Percentiles rank a stretch among this genome's conserved stretches.
Conservation (phyloP, 768 basidiomycete genomes). For the Russula emetica region DNA sequence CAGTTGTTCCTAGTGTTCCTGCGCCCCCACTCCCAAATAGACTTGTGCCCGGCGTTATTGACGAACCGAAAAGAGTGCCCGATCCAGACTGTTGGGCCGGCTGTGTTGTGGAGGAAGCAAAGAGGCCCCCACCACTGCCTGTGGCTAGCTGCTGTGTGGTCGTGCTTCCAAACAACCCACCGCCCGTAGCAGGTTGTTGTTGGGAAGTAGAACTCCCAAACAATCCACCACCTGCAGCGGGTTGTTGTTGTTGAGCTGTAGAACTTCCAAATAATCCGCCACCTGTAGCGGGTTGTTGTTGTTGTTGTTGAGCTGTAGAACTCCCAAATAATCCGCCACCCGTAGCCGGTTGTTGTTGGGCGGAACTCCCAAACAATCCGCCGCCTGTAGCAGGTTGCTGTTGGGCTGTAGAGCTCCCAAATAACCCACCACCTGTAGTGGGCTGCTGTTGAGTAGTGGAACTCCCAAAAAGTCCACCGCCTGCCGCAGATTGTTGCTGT, state of each 20-base stretch:
- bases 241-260: conserved; percentile 7
- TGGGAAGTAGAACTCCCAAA: background rate
- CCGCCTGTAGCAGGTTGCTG: background rate
- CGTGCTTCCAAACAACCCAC: conserved; percentile 30
- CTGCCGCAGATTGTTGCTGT: conserved; percentile 17
- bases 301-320: conserved; percentile 1
- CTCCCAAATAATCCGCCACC: conserved; percentile 9
- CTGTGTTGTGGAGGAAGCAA: conserved; percentile 12
- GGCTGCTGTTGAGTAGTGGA: conserved; percentile 5
- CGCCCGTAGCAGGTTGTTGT: background rate
- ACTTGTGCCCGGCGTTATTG: background rate
- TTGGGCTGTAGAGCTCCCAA: conserved; percentile 27
- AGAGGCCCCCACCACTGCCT: conserved; percentile 16
- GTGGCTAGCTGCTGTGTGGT: conserved; percentile 14
- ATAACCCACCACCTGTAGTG: conserved; percentile 28
- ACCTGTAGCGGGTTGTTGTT: conserved; percentile 10
- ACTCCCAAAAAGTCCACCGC: conserved; percentile 30
- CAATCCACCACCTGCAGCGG: background rate
- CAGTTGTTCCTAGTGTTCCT: conserved; percentile 1
- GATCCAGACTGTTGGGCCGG: conserved; percentile 6
- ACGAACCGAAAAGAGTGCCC: conserved; percentile 13
- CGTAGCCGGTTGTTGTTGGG: conserved; percentile 9
- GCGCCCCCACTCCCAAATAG: background rate
- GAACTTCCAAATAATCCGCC: conserved; percentile 4
- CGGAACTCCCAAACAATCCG: background rate